A percentile compares a stretch with the other conserved stretches of the same genome.
Conservation (phyloP, 2,329 filamentous ascomycete genomes). For the Leptographium procerum region DNA sequence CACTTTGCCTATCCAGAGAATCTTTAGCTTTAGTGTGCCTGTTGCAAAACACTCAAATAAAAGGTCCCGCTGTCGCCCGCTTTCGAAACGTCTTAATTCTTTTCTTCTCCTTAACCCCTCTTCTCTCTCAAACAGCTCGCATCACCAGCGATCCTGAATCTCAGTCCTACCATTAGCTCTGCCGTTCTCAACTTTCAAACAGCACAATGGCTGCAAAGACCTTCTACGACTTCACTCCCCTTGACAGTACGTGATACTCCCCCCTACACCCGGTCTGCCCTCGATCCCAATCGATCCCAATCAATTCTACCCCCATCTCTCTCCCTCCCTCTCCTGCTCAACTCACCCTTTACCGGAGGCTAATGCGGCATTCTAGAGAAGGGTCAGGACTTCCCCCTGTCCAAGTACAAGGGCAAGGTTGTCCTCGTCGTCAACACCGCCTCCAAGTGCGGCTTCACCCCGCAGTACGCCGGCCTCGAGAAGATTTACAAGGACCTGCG, state of each 20-base stretch:
- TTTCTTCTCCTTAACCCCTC: background rate
- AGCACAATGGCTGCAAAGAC: slow-evolving; percentile 41
- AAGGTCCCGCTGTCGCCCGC: background rate
- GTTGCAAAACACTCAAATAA: background rate
- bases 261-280: background rate
- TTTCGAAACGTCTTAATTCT: background rate
- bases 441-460: slow-evolving; percentile 97
- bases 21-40: background rate
- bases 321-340: background rate
- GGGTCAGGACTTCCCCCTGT: slow-evolving; percentile 59
- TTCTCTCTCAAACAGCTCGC: no score
- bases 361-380: slow-evolving; percentile 40
- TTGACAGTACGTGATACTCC: slow-evolving; percentile 55
- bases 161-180: no score
- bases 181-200: background rate
- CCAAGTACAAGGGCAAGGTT: slow-evolving; percentile 76
- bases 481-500: slow-evolving; percentile 73
- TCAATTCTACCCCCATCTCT: slow-evolving; percentile 1
- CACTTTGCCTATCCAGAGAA: background rate
- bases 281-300: background rate
- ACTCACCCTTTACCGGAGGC: background rate
- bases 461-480: slow-evolving; percentile 86
- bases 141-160: no score
- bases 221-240: slow-evolving; percentile 78
- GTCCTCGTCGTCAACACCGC: slow-evolving; percentile 95